Conservation (phyloP, 2,329 filamentous ascomycete genomes). For the Cladosporium oxysporum region DNA sequence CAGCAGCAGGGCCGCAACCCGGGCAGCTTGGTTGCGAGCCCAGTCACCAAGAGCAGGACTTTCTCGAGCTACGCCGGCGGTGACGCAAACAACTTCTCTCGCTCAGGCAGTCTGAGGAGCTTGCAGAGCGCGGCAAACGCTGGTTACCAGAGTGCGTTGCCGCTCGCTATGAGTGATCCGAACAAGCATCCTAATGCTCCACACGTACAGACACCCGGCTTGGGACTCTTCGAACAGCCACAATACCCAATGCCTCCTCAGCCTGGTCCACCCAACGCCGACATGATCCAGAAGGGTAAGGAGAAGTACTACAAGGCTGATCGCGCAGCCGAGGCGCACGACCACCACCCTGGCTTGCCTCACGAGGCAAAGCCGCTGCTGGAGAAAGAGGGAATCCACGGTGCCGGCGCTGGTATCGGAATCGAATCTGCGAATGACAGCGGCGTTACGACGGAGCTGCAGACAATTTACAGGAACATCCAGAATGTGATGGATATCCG, state of each 20-base stretch:
- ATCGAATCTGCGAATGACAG: slow-evolving; percentile 71
- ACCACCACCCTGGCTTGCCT: slow-evolving; percentile 53
- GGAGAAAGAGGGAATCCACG: slow-evolving; percentile 57
- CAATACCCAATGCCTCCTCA: slow-evolving; percentile 13
- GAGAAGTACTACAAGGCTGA: slow-evolving; percentile 48
- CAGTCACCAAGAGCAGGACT: slow-evolving; percentile 47
- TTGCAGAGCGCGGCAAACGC: slow-evolving; percentile 37
- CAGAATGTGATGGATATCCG: slow-evolving; percentile 85
- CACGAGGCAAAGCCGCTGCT: slow-evolving; percentile 59
- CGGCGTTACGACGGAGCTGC: slow-evolving; percentile 79
- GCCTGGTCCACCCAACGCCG: slow-evolving; percentile 7
- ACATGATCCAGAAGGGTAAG: slow-evolving; percentile 20
- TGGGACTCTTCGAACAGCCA: slow-evolving; percentile 31
- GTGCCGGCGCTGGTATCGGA: slow-evolving; percentile 60
- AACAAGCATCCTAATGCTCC: slow-evolving; percentile 34
- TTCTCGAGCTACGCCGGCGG: slow-evolving; percentile 44
- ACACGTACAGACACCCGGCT: slow-evolving; percentile 34
- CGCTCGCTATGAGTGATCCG: slow-evolving; percentile 38
- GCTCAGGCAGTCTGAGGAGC: slow-evolving; percentile 46
- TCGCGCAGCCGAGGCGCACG: slow-evolving; percentile 50
- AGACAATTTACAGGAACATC: slow-evolving; percentile 84
- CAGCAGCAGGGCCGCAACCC: neutral
- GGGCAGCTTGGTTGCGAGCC: slow-evolving; percentile 33
- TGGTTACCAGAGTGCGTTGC: slow-evolving; percentile 37
- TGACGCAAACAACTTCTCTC: slow-evolving; percentile 40